Conservation (phyloP, 805 yeast species). For the Candida easanensis region DNA sequence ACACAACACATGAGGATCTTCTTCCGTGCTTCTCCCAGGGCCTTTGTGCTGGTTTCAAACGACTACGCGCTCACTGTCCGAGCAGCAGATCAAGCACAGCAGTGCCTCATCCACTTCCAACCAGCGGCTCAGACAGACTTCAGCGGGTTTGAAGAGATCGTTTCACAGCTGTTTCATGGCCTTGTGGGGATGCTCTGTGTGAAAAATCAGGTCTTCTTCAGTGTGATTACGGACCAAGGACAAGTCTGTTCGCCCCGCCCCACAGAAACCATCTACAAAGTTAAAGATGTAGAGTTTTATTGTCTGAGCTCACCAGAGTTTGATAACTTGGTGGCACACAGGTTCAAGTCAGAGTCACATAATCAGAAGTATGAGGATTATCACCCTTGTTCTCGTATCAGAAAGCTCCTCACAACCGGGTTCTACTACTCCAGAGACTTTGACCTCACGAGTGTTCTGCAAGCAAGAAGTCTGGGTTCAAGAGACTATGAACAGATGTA, state of each 20-base stretch:
- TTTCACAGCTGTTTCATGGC: constrained; percentile 42
- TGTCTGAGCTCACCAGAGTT: constrained; percentile 57
- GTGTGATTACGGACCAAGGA: constrained; percentile 51
- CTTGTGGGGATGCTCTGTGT: constrained; percentile 59
- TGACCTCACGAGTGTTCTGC: constrained; percentile 80
- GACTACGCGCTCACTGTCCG: constrained; percentile 59
- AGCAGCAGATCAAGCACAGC: constrained; percentile 29
- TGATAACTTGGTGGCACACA: constrained; percentile 36
- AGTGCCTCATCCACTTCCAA: constrained; percentile 51
- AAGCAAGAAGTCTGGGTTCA: constrained; percentile 57
- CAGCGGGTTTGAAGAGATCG: constrained; percentile 39
- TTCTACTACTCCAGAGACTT: constrained; percentile 89
- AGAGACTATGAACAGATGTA: constrained; percentile 34
- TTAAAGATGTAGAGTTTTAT: constrained; percentile 61
- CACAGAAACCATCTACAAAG: constrained; percentile 48
- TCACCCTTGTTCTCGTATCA: constrained; percentile 79
- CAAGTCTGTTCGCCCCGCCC: constrained; percentile 61
- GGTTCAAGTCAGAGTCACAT: constrained; percentile 22
- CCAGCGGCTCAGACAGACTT: constrained; percentile 38
- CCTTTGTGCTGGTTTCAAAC: constrained; percentile 61
- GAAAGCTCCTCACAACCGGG: constrained; percentile 75
- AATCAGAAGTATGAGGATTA: constrained; percentile 38
- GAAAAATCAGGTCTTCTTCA: constrained; percentile 53
- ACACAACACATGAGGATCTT: constrained; percentile 26
- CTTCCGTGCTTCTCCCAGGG: constrained; percentile 62